Conservation (phyloP, 2,329 filamentous ascomycete species). For the Cercospora sojina region DNA sequence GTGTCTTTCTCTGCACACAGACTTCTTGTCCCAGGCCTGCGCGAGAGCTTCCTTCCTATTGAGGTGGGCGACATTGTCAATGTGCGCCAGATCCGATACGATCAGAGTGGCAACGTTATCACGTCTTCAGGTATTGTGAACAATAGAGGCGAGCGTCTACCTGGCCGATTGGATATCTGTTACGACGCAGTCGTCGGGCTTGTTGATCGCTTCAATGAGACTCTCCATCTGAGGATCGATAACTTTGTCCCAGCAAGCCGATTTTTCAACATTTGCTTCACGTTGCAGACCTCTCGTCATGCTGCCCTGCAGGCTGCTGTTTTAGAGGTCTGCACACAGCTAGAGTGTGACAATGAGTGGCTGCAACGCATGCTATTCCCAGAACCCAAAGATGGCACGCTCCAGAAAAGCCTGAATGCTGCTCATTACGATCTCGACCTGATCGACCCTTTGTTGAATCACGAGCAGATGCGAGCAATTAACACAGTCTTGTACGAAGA, state of each 20-base stretch:
- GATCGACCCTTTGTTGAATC: conserved; percentile 47
- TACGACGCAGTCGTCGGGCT: conserved; percentile 28
- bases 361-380: conserved; percentile 48
- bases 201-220: conserved; percentile 29
- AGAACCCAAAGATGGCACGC: conserved; percentile 37
- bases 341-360: conserved; percentile 31
- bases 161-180: conserved; percentile 13
- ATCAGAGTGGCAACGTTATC: conserved; percentile 12
- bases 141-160: conserved; percentile 4
- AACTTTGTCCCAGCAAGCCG: conserved; percentile 16
- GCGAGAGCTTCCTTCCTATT: conserved; percentile 26
- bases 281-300: conserved; percentile 21
- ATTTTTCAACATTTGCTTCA: conserved; percentile 29
- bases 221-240: conserved; percentile 25
- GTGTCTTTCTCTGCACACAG: conserved; percentile 17
- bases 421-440: conserved; percentile 38
- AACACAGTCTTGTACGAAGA: conserved; percentile 42
- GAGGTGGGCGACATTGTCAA: conserved; percentile 30
- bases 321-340: conserved; percentile 6
- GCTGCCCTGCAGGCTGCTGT: conserved; percentile 20
- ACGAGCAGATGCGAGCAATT: conserved; percentile 50
- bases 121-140: conserved; percentile 5
- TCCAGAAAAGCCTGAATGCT: conserved; percentile 43
- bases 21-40: conserved; percentile 29
- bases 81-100: conserved; percentile 27